Conservation (phyloP, 257 asterid species). For the Osmanthus fragrans region DNA sequence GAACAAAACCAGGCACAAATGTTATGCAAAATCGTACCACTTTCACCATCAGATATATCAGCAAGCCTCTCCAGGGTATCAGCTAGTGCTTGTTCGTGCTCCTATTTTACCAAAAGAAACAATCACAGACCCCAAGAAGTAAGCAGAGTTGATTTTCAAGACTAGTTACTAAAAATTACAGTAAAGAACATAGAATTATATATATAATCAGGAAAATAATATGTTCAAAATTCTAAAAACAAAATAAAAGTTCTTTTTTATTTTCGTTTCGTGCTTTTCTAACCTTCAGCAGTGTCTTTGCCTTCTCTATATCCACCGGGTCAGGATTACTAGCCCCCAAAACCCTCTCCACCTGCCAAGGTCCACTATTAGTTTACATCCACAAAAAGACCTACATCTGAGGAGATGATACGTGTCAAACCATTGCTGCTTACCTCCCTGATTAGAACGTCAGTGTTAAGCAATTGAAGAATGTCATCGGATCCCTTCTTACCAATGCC, state of each 20-base stretch:
- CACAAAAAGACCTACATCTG: neutral
- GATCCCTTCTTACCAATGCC: slow-evolving; percentile 55
- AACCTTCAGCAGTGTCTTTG: slow-evolving; percentile 64
- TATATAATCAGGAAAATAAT: neutral
- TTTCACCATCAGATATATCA: slow-evolving; percentile 34
- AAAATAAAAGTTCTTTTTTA: neutral
- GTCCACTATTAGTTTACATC: slow-evolving; percentile 9
- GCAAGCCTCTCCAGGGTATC: slow-evolving; percentile 29
- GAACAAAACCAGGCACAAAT: slow-evolving; percentile 3
- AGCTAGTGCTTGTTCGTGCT: slow-evolving; percentile 32
- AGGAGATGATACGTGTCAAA: neutral
- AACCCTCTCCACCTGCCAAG: slow-evolving; percentile 67
- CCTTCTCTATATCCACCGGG: slow-evolving; percentile 59
- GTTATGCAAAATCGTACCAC: slow-evolving; percentile 22
- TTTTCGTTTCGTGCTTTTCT: neutral
- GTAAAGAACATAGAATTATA: neutral
- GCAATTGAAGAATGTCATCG: slow-evolving; percentile 48
- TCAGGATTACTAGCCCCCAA: slow-evolving; percentile 50
- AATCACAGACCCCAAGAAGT: neutral
- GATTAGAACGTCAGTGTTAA: slow-evolving; percentile 65
- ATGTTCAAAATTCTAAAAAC: neutral
- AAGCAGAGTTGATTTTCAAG: neutral
- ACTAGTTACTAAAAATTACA: neutral
- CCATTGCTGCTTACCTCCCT: slow-evolving; percentile 46
- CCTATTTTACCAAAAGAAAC: slow-evolving; percentile 20